Evolutionary conservation across 2,329 filamentous ascomycete genomes (phyloP).

Genomic region (Calonectria pteridis): DNA sequence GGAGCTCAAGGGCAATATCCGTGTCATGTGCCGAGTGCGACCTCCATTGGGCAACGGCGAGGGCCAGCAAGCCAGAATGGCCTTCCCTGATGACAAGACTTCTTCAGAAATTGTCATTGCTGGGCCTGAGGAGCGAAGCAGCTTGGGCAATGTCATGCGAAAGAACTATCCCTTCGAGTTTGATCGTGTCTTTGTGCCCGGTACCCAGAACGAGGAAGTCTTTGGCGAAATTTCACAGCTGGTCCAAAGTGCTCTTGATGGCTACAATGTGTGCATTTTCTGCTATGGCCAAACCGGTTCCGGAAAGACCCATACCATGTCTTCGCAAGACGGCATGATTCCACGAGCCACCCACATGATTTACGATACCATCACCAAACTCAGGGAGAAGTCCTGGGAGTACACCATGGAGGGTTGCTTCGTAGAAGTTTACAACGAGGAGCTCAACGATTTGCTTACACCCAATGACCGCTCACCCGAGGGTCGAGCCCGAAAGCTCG

Average conservation of each 20-base stretch:
- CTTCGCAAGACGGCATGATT: conserved; percentile 91
- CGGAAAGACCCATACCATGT: conserved; percentile 98
- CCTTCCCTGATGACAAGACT: conserved; percentile 86
- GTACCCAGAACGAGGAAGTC: conserved; percentile 83
- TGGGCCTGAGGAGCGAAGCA: conserved; percentile 86
- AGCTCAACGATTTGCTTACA: conserved; percentile 87
- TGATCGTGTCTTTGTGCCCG: conserved; percentile 89
- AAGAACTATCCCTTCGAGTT: conserved; percentile 91
- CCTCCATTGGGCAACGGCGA: conserved; percentile 73
- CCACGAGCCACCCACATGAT: conserved; percentile 93
- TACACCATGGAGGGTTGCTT: conserved; percentile 97
- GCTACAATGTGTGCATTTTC: conserved; percentile 99
- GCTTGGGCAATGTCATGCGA: conserved; percentile 79
- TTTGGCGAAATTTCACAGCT: conserved; percentile 98
- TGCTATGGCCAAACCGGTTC: conserved; percentile 98
- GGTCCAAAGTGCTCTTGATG: conserved; percentile 94
- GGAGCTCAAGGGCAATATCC: conserved; percentile 97
- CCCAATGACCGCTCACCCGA: conserved; percentile 71
- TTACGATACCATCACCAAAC: conserved; percentile 84
- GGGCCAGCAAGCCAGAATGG: conserved; percentile 78
- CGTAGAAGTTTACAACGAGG: conserved; percentile 98
- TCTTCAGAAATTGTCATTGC: conserved; percentile 88
- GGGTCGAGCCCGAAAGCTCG: conserved; percentile 82
- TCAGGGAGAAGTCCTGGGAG: conserved; percentile 92
- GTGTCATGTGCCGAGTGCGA: conserved; percentile 96